phyloP scores from a whole-genome alignment of 2,329 filamentous ascomycete genomes.

The Berkeleyomyces rouxiae region DNA sequence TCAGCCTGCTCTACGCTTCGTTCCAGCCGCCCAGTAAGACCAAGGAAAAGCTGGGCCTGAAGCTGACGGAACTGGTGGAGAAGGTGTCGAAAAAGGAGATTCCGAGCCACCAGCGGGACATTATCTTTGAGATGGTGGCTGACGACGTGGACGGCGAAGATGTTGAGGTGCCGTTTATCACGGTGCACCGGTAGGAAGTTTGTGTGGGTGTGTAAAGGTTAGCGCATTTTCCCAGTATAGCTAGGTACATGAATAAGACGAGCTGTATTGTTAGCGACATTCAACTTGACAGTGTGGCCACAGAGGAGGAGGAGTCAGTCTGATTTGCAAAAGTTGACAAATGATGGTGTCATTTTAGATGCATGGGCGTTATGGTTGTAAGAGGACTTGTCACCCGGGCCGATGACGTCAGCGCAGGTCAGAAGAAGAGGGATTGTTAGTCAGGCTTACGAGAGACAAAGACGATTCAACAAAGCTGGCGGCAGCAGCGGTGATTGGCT shows the following conservation, averaged over 20 bases:
- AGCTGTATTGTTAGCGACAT: neutral
- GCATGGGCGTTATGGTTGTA: too few species aligned
- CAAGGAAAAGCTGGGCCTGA: constrained; percentile 67
- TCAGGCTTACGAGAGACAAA: too few species aligned
- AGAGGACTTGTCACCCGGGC: too few species aligned
- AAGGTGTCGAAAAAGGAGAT: constrained; percentile 83
- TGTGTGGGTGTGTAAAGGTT: neutral
- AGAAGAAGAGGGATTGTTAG: too few species aligned
- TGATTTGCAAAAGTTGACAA: too few species aligned
- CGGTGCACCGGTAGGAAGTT: constrained; percentile 38
- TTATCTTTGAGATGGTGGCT: constrained; percentile 90
- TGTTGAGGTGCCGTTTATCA: constrained; percentile 93
- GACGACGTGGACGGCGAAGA: constrained; percentile 83
- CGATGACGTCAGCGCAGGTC: too few species aligned
- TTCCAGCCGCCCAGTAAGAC: constrained; percentile 71
- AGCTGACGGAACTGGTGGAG: constrained; percentile 77
- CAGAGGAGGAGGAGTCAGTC: too few species aligned
- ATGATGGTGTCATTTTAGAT: too few species aligned
- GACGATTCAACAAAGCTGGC: too few species aligned
- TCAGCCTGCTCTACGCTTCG: constrained; percentile 81
- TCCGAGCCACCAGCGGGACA: constrained; percentile 78
- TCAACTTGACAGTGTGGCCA: neutral
- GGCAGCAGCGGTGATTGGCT: too few species aligned
- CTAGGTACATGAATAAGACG: too few species aligned
- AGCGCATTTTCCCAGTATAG: neutral